Evolutionary conservation across 305 asterid species (phyloP).

Genomic region (Ajuga reptans): DNA sequence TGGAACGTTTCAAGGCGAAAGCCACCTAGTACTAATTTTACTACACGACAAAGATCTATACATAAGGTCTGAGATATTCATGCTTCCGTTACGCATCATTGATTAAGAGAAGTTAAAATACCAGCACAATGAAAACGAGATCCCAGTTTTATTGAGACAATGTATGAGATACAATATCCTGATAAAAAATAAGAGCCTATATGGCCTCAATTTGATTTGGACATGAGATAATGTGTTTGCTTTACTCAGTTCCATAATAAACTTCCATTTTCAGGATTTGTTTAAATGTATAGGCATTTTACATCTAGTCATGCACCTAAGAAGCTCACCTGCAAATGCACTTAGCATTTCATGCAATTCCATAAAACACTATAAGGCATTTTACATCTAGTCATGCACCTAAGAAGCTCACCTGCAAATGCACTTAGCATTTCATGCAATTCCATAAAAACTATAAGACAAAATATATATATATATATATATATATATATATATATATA

Average conservation of each 20-base stretch:
- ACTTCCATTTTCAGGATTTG: neutral
- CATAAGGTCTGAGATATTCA: neutral
- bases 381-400: neutral
- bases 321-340: neutral
- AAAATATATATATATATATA: neutral
- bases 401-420: neutral
- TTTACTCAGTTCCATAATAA: neutral
- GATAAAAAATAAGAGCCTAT: neutral
- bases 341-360: neutral
- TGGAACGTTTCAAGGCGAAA: neutral
- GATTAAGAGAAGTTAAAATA: neutral
- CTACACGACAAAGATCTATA: neutral
- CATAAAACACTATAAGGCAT: neutral
- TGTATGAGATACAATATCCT: neutral
- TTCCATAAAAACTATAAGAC: neutral
- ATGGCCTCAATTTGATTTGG: neutral
- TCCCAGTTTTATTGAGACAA: neutral
- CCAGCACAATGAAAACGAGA: constrained; percentile 8
- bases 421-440: neutral
- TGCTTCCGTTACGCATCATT: neutral
- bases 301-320: neutral
- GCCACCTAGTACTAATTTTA: neutral
- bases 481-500: too few relatives aligned
- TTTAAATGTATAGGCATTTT: neutral
- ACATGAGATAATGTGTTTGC: neutral